Evolutionary conservation across 2,329 filamentous ascomycete species (phyloP), one percentile per base, ranked within the genome.

Genomic region (Fusarium sp.): DNA sequence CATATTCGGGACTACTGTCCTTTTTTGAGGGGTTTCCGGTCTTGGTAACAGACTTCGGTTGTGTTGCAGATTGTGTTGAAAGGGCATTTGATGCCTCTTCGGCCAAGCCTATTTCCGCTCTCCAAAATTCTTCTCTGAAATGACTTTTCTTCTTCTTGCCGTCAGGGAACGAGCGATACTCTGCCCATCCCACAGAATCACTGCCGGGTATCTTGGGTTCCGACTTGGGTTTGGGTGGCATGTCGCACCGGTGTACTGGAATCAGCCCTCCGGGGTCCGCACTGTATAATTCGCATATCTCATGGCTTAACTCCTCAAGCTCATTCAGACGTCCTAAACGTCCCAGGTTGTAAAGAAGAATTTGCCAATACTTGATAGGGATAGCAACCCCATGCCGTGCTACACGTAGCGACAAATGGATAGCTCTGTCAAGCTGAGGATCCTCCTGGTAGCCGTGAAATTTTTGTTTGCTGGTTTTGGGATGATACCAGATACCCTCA

Each of bases 211-310:
- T 14, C 12, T 58, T 59, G 21, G 19, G 7, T 19, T 50, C 57
- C 26, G 42, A 3, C 7, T 46, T 41, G 9, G 59, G 45, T 26
- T 41, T 52, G 11, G 59, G 50, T 11, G 80, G 85, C 13, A 84
- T 71, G 64, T 88, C 85, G 9, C 75, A 71, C 7, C 76, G 71
- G 57, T 86, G 82, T 28, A 86, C 77, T 0, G 82, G 81, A 34
- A 85, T 76, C 39, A 83, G 73, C 57, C 75, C 76, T 41, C 71
- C 62, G 8, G 70, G 45, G n/a, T 62, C 72, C 58, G 71, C 72
- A 25, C 70, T 68, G 67, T 84, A 83, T 42, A 82, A 63, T 19
- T 81, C 74, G 12, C 84, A 76, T 49, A 87, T 72, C 46, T 84
- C 80, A 16, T 83, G 66, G 14, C 79, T 79, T 4, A 86, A 62